Evolutionary conservation across 2,329 filamentous ascomycete genomes (phyloP).

Genomic region (Xenosphaeropsis pyriputrescens): DNA sequence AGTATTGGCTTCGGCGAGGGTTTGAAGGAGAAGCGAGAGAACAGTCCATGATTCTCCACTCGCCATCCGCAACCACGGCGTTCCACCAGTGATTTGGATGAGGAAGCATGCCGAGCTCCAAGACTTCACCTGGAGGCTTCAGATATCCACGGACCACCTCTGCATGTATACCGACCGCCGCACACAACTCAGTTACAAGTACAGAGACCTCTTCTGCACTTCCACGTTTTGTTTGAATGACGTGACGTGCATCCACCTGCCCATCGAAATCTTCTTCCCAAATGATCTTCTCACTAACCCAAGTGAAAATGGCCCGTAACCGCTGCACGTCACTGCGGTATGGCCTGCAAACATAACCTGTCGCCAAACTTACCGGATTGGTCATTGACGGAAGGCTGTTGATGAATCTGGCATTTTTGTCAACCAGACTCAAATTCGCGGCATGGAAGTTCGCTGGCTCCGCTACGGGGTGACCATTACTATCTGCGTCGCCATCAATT

Average conservation of each 20-base stretch:
- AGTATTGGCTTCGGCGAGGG: constrained; percentile 65
- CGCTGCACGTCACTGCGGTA: constrained; percentile 91
- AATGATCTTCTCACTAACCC: constrained; percentile 85
- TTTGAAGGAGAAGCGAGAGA: constrained; percentile 86
- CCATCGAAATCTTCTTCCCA: constrained; percentile 95
- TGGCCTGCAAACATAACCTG: constrained; percentile 83
- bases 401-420: constrained; percentile 91
- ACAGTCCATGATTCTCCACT: constrained; percentile 95
- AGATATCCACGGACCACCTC: constrained; percentile 84
- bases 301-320: constrained; percentile 88
- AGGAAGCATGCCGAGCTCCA: constrained; percentile 71
- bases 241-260: constrained; percentile 66
- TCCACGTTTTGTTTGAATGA: constrained; percentile 71
- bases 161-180: constrained; percentile 72
- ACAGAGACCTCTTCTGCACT: constrained; percentile 83
- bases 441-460: constrained; percentile 69
- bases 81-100: constrained; percentile 98
- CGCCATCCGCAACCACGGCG: constrained; percentile 76
- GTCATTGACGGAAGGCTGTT: constrained; percentile 69
- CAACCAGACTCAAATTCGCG: constrained; percentile 64
- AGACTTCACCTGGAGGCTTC: constrained; percentile 73
- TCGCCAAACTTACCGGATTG: constrained; percentile 69
- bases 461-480: constrained; percentile 68
- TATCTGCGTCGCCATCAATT: constrained; percentile 79
- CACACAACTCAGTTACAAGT: constrained; percentile 86